These are phyloP conservation scores for Heracleum sosnowskyi DNA, from an alignment of 129 eudicot genomes.

Conservation along the genomic window DNA sequence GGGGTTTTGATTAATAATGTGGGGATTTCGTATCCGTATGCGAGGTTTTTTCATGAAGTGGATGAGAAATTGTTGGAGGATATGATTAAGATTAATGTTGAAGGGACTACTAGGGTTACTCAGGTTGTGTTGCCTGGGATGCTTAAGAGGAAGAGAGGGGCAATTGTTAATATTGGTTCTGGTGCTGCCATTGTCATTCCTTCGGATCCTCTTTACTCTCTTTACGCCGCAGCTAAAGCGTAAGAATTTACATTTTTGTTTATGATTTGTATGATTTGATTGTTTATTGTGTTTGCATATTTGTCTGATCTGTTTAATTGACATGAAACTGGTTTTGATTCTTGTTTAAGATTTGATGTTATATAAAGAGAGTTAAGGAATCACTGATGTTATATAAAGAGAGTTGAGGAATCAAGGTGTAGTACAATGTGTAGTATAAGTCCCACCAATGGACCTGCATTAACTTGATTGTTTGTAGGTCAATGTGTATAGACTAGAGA, in stretches of 20 bases:
- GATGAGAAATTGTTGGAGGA: constrained; percentile 69
- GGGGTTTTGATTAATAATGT: constrained; percentile 65
- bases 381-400: background rate
- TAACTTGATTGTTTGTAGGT: background rate
- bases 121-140: constrained; percentile 66
- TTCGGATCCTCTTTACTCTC: constrained; percentile 86
- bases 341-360: background rate
- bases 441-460: background rate
- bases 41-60: constrained; percentile 87
- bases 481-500: background rate
- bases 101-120: constrained; percentile 85
- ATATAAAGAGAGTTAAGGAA: background rate
- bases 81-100: constrained; percentile 79
- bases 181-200: constrained; percentile 93
- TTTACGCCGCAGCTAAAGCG: constrained; percentile 97
- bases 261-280: background rate
- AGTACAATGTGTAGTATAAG: background rate
- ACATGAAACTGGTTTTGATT: background rate
- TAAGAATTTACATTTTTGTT: constrained; percentile 18
- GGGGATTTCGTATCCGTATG: constrained; percentile 84
- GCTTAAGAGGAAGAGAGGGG: constrained; percentile 78
- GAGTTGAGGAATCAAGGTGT: background rate
- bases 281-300: background rate
- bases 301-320: background rate
- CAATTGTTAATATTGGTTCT: constrained; percentile 94